Percentiles rank a stretch among this genome's conserved stretches.
Conservation (phyloP, 495 filamentous ascomycete species). For the Trichocladium uniseriatum region DNA sequence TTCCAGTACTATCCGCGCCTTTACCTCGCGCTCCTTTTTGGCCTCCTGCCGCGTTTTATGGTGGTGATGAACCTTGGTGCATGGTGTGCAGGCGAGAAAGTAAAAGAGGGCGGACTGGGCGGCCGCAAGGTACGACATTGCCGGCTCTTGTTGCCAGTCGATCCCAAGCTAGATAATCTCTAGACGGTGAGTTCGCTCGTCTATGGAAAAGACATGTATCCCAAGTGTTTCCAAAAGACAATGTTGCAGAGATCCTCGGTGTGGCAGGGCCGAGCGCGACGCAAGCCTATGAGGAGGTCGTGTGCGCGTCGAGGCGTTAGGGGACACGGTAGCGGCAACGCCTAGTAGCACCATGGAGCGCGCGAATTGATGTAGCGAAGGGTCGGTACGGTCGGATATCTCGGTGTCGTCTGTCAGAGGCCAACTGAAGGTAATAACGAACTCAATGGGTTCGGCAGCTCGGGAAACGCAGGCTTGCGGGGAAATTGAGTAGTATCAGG, state of each 20-base stretch:
- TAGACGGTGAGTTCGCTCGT: neutral
- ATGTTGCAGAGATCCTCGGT: neutral
- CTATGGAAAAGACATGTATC: neutral
- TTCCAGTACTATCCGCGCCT: slow-evolving; percentile 49
- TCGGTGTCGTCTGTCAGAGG: neutral
- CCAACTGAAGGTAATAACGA: neutral
- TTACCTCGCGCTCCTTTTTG: slow-evolving; percentile 48
- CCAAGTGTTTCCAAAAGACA: neutral
- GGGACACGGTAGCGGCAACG: neutral
- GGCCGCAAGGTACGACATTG: slow-evolving; percentile 46
- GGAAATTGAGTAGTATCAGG: neutral
- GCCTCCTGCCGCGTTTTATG: slow-evolving; percentile 59
- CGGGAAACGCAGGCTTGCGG: neutral
- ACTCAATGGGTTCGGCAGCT: neutral
- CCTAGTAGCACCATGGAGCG: neutral
- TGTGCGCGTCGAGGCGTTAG: neutral
- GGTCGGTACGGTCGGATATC: neutral
- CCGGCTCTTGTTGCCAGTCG: slow-evolving; percentile 7
- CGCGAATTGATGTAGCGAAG: neutral
- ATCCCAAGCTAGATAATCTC: neutral
- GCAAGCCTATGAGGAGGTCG: too few relatives aligned
- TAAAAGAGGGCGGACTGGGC: slow-evolving; percentile 81
- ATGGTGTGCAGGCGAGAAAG: slow-evolving; percentile 75
- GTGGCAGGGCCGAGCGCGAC: too few relatives aligned
- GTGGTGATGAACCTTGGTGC: slow-evolving; percentile 52